A percentile compares a stretch with the other conserved stretches of the same genome.
Evolutionary conservation across 2,329 filamentous ascomycete genomes (phyloP).

Genomic region (Acrocalymma vagum): DNA sequence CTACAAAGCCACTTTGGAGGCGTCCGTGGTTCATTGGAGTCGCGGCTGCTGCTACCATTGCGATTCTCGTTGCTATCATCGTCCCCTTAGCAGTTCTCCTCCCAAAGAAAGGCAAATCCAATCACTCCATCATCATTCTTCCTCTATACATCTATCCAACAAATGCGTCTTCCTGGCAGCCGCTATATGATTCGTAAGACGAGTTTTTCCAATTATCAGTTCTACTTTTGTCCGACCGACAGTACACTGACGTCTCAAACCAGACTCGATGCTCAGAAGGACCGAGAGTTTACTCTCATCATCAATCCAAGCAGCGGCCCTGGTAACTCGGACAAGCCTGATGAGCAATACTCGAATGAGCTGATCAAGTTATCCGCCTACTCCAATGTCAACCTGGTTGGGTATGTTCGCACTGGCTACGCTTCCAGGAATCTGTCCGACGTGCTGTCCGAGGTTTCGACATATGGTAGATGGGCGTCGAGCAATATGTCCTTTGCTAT

Average conservation of each 20-base stretch:
- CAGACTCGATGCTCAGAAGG: neutral
- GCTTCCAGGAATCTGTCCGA: constrained; percentile 3
- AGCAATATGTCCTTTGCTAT: neutral
- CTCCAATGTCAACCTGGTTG: constrained; percentile 1
- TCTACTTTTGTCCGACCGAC: too few species aligned
- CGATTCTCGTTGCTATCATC: constrained; percentile 5
- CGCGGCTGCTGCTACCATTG: neutral
- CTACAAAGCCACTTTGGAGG: constrained; percentile 2
- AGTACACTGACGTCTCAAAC: too few species aligned
- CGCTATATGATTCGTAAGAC: constrained; percentile 3
- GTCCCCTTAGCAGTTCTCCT: constrained; percentile 9
- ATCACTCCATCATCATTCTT: neutral
- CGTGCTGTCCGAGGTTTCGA: constrained; percentile 2
- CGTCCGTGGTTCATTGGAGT: constrained; percentile 3
- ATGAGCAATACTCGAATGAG: constrained; percentile 1
- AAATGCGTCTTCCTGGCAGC: constrained; percentile 1
- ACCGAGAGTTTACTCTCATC: constrained; percentile 1
- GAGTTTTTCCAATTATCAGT: neutral
- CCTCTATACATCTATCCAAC: constrained; percentile 5
- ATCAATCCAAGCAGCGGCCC: constrained; percentile 5
- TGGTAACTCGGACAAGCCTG: neutral
- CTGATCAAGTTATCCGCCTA: neutral
- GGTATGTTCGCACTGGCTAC: constrained; percentile 5
- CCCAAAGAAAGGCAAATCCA: constrained; percentile 9
- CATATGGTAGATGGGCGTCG: constrained; percentile 1